Percentiles rank a stretch among this genome's conserved stretches.
Conservation (phyloP, 2,329 filamentous ascomycete species). For the Pseudogymnoascus destructans region DNA sequence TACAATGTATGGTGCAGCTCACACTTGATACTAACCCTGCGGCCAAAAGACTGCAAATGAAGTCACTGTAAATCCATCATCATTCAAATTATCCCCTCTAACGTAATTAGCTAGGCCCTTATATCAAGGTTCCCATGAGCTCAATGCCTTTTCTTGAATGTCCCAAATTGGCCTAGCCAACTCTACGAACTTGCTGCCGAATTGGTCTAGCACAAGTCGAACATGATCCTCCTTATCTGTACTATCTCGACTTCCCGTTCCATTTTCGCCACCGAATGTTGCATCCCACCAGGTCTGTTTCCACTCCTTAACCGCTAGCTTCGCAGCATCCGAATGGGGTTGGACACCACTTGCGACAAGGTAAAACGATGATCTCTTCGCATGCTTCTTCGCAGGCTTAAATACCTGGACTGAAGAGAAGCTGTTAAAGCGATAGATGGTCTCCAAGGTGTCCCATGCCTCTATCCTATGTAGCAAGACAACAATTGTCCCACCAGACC, state of each 20-base stretch:
- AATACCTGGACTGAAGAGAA: slow-evolving; percentile 19
- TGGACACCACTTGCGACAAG: slow-evolving; percentile 20
- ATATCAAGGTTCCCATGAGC: not conserved
- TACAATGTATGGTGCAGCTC: not conserved
- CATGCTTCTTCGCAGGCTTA: slow-evolving; percentile 19
- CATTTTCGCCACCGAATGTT: slow-evolving; percentile 17
- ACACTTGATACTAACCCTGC: not conserved
- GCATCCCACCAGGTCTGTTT: slow-evolving; percentile 17
- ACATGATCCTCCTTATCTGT: slow-evolving; percentile 8
- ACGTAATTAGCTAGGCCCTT: not conserved
- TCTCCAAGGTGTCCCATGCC: slow-evolving; percentile 13
- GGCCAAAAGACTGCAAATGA: not conserved
- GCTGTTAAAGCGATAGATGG: slow-evolving; percentile 18
- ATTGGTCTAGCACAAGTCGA: slow-evolving; percentile 14
- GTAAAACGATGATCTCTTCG: slow-evolving; percentile 19
- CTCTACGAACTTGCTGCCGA: slow-evolving; percentile 14
- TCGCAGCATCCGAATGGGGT: slow-evolving; percentile 11
- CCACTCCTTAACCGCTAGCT: slow-evolving; percentile 15
- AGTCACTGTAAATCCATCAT: not conserved
- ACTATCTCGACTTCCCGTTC: slow-evolving; percentile 10
- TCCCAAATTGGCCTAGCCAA: slow-evolving; percentile 17
- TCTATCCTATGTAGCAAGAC: slow-evolving; percentile 21
- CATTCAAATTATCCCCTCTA: not conserved
- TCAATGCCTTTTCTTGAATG: slow-evolving; percentile 18
- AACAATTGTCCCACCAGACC: slow-evolving; percentile 17